A percentile compares a stretch with the other conserved stretches of the same genome.
These are phyloP conservation scores for Trichoderma orchidacearum DNA, from an alignment of 495 filamentous ascomycete species.

Conservation along the genomic window DNA sequence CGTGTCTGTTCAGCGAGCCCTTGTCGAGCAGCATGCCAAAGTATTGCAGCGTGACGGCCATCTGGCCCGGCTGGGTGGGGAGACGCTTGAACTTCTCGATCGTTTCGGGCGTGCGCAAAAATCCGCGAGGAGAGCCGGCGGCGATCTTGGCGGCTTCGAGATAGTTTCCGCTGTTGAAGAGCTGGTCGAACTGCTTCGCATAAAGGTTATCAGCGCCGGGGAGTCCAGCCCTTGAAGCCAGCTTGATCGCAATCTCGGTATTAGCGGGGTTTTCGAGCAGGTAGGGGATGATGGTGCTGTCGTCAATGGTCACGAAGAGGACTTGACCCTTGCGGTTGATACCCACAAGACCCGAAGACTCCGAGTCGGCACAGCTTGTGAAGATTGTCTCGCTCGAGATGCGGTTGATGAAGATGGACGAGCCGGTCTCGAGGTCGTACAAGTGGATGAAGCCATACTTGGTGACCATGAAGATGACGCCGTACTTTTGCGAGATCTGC, in stretches of 20 bases:
- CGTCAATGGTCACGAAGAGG: slow-evolving; percentile 81
- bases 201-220: slow-evolving; percentile 94
- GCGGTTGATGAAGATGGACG: slow-evolving; percentile 99
- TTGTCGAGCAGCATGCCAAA: slow-evolving; percentile 96
- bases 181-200: slow-evolving; percentile 77
- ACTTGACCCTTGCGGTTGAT: slow-evolving; percentile 97
- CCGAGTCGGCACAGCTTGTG: slow-evolving; percentile 73
- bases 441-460: slow-evolving; percentile 99
- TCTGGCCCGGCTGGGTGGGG: slow-evolving; percentile 57
- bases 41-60: slow-evolving; percentile 92
- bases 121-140: slow-evolving; percentile 90
- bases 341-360: slow-evolving; percentile 77
- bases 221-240: slow-evolving; percentile 85
- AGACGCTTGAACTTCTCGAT: slow-evolving; percentile 89
- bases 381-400: slow-evolving; percentile 99
- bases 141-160: slow-evolving; percentile 86
- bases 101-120: slow-evolving; percentile 83
- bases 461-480: slow-evolving; percentile 89
- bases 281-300: slow-evolving; percentile 81
- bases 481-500: slow-evolving; percentile 92
- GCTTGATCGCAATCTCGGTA: slow-evolving; percentile 79
- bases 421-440: slow-evolving; percentile 91
- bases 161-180: slow-evolving; percentile 64
- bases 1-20: slow-evolving; percentile 78
- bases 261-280: slow-evolving; percentile 91